Base-by-base conservation (phyloP, 2,329 filamentous ascomycete genomes). In the Xylaria sp. region DNA sequence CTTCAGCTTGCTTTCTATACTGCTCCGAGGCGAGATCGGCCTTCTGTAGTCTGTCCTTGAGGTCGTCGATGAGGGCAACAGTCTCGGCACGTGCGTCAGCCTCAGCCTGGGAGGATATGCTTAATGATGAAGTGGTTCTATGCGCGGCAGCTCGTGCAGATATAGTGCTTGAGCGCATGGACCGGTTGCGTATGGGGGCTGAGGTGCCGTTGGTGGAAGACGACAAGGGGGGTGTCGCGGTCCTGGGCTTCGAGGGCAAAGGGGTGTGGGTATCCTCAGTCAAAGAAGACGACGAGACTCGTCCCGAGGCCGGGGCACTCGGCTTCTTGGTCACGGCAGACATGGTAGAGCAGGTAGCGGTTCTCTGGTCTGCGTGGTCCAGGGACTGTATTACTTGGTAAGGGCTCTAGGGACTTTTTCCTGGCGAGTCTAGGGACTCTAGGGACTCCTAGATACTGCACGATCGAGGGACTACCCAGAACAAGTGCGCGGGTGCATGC, bases 1-100 rank as follows among this genome's bases (percentile, higher is more conserved):
- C 87, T 60, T 94, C 89, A 57, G 87, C 79, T 76, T 97, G 91
- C 74, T 92, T 93, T 76, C 89, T 86, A 73, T 87, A 88, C 69
- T 92, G 87, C 67, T 94, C 90, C 0, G 89, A 89, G 46, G 84
- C 79, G 54, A 80, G 82, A 75, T 97, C 93, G 19, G 92, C 89
- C 74, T 88, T 90, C 69, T 90, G 84, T 54, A 97, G 80, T 59
- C 91, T 86, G 65, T 91, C 86, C 75, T 91, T 92, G 60, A 97
- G 78, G 65, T 97, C 92, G 65, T 95, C 90, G 60, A 96, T 82
- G 59, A 90, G 78, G 13, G 90, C 87, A 48, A 91, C 80, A 63
- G 89, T 87, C 74, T 94, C 91, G 16, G 90, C 91, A 67, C 89
- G 86, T 63, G 87, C 86, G 55, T 92, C 89, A 65, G 91, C 83